Conservation (phyloP, 345 rosid genomes). For the Eucalyptus brandiana region DNA sequence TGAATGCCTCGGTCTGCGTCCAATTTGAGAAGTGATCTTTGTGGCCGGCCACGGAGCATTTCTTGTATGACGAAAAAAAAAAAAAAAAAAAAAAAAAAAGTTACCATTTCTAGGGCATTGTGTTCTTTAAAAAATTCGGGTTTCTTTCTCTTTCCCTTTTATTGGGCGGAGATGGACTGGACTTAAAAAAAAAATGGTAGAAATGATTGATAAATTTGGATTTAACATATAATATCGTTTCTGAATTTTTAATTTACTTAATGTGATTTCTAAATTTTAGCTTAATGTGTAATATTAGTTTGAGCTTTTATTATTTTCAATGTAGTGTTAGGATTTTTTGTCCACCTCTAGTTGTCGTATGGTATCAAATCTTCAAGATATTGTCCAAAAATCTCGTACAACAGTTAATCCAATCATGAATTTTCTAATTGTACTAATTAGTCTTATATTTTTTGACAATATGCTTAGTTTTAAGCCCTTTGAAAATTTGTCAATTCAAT, state of each 20-base stretch:
- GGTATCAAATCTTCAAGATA: not conserved
- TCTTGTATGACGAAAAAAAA: not conserved
- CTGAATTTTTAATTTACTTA: not conserved
- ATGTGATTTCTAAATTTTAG: not conserved
- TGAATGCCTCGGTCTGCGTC: not conserved
- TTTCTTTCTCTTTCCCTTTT: not conserved
- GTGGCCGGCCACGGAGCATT: not conserved
- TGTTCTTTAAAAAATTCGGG: not conserved
- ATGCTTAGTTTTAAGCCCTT: not conserved
- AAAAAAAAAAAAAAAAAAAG: too few species aligned
- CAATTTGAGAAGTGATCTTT: not conserved
- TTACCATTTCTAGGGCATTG: not conserved
- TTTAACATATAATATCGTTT: fast-evolving
- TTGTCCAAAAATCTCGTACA: not conserved
- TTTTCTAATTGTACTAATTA: fast-evolving
- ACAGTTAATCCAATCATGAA: fast-evolving
- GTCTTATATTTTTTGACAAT: not conserved
- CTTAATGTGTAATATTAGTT: not conserved
- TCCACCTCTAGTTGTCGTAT: not conserved
- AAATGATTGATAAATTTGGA: not conserved
- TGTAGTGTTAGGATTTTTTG: not conserved
- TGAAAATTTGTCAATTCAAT: not conserved
- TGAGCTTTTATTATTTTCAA: not conserved
- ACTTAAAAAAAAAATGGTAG: not conserved
- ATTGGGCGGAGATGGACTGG: not conserved